Percentiles rank a stretch among this genome's conserved stretches.
phyloP scores from a whole-genome alignment of 371 early-diverging fungal genomes.

The Apophysomyces sp. region DNA sequence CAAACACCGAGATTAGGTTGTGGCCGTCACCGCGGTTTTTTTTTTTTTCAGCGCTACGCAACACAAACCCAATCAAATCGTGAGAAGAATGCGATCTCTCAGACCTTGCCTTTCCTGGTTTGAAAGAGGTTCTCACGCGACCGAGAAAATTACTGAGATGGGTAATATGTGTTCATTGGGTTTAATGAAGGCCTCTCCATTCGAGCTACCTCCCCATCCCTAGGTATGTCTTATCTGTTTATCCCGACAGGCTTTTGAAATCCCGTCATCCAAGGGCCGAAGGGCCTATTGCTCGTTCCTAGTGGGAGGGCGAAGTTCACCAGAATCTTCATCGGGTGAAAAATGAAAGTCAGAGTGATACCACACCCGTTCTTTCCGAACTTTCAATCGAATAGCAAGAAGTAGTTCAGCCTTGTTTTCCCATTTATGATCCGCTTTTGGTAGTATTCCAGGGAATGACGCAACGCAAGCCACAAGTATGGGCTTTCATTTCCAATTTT shows the following conservation, averaged over 20 bases:
- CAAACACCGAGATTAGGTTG: constrained; percentile 3
- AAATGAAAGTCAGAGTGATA: constrained; percentile 1
- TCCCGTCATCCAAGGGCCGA: background rate
- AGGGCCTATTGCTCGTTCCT: background rate
- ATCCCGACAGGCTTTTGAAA: background rate
- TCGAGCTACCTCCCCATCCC: too few species aligned
- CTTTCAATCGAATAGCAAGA: background rate
- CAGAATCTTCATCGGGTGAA: background rate
- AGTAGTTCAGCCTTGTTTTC: too few species aligned
- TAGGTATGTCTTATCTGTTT: background rate
- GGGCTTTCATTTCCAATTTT: background rate
- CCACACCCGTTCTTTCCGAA: background rate
- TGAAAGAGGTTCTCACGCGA: background rate
- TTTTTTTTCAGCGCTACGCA: background rate
- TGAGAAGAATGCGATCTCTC: background rate
- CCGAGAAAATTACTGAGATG: too few species aligned
- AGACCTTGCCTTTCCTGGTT: background rate
- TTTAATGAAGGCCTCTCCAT: too few species aligned
- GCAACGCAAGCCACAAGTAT: background rate
- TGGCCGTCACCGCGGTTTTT: background rate
- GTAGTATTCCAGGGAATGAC: background rate
- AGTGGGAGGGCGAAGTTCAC: background rate
- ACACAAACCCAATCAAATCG: constrained; percentile 1
- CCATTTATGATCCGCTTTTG: background rate
- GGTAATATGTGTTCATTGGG: too few species aligned